Evolutionary conservation across 305 asterid genomes (phyloP), one percentile per base, ranked within the genome.

Genomic region (Petunia hybrid): DNA sequence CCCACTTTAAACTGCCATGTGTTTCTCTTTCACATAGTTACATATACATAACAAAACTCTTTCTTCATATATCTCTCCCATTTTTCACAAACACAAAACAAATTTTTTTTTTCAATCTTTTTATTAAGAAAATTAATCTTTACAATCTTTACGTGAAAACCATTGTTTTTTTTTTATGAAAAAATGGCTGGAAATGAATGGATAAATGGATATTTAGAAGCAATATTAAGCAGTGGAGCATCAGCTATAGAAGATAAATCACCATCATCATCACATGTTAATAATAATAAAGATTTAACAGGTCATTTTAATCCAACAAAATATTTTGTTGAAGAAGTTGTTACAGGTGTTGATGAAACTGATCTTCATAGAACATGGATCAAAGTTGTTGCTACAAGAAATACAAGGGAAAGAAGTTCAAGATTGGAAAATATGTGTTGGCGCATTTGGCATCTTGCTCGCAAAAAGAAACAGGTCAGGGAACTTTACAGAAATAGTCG

Each of bases 381-480:
- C 88, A 93, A 95, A 83, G 98, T 93, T 62, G 97, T 93, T 42
- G 98, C 99, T 1, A 95, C 98, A 1, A 87, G 98, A 78, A 92
- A 93, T 62, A 90, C 97, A 0, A 85, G 89, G 53, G 95, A 91
- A 66, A 87, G 93, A 77, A 89, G 91, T 42, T 89, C 95, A 22
- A 86, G 99, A 80, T 94, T 95, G 77, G 98, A 95, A 85, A 95
- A 95, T 73, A 95, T 95, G 99, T 95, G 98, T 85, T 95, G 99
- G 99, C 92, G 99, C 16, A 93, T 95, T 83, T 95, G 99, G 99
- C 99, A 94, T 76, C 97, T 95, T 76, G 87, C 99, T 12, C 92
- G 99, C 77, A 93, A 90, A 80, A 89, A 93, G 88, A 95, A 93
- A 42, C 97, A 93, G 99, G 99, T 92, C 51, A 0, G 31, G 31